phyloP scores from a whole-genome alignment of 2,329 filamentous ascomycete genomes.

The Alternaria sp. region DNA sequence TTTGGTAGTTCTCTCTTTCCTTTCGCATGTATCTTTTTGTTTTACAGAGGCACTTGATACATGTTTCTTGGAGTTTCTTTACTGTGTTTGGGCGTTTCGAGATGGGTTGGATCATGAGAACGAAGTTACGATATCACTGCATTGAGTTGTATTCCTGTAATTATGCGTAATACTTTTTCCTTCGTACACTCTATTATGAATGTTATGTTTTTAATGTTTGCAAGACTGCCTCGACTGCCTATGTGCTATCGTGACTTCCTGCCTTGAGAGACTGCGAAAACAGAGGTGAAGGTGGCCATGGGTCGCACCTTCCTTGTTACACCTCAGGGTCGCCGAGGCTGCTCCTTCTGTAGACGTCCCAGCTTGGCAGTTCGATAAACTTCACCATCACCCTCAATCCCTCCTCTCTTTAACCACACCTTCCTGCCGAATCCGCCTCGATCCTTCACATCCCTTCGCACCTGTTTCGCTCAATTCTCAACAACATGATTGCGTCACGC shows the following conservation, averaged over 20 bases:
- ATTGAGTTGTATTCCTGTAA: background rate
- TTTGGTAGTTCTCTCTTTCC: background rate
- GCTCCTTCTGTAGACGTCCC: background rate
- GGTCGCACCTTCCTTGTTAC: background rate
- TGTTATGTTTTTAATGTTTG: background rate
- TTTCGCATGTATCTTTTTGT: background rate
- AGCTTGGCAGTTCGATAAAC: background rate
- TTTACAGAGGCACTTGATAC: background rate
- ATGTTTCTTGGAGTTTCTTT: background rate
- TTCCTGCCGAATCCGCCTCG: background rate
- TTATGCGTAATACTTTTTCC: background rate
- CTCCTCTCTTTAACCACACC: background rate
- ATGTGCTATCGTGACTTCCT: background rate
- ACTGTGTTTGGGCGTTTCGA: background rate
- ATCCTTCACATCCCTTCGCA: background rate
- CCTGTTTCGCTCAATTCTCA: background rate
- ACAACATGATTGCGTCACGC: background rate
- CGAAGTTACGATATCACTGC: slow-evolving; percentile 1
- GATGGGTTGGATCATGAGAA: background rate
- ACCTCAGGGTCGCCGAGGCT: slow-evolving; percentile 1
- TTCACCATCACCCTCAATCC: background rate
- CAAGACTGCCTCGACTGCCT: background rate
- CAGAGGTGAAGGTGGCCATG: background rate
- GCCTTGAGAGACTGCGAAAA: background rate
- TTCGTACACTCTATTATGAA: background rate